Evolutionary conservation across 345 rosid species (phyloP).

Genomic region (Clausena lansium): DNA sequence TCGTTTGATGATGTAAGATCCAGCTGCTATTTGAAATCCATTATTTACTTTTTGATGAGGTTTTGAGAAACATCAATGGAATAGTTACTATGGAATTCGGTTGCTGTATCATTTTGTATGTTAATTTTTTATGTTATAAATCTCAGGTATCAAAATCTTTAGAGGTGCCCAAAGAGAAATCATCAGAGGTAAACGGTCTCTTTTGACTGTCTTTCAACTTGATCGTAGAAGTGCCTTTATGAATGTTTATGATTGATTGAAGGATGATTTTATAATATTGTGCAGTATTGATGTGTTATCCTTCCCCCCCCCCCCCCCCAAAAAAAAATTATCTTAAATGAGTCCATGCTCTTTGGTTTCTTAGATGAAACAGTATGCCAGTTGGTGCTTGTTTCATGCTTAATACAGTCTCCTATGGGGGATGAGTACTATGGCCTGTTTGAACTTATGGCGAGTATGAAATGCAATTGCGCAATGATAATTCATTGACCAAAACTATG

Average conservation of each 20-base stretch:
- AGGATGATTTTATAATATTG: not conserved
- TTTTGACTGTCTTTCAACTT: conserved; percentile 6
- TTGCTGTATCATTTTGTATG: not conserved
- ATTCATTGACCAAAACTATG: not conserved
- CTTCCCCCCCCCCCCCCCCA: no score
- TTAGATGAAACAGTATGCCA: not conserved
- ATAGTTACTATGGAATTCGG: not conserved
- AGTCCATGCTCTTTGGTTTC: not conserved
- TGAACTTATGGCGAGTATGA: not conserved
- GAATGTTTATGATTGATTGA: not conserved
- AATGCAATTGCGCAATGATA: not conserved
- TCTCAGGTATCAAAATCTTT: conserved; percentile 59
- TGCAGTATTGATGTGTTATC: not conserved
- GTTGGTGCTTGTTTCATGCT: not conserved
- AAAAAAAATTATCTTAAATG: conserved; percentile 1
- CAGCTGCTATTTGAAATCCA: not conserved
- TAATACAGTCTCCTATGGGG: not conserved
- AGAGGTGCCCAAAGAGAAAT: conserved; percentile 53
- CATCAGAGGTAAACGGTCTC: conserved; percentile 48
- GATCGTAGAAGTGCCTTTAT: not conserved
- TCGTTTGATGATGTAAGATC: conserved; percentile 48
- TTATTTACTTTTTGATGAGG: not conserved
- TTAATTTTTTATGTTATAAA: not conserved
- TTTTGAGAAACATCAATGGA: conserved; percentile 1
- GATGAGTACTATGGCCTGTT: not conserved